These are phyloP conservation scores for Scheffersomyces quercinus DNA, from an alignment of 1,139 yeast genomes.

Conservation along the genomic window DNA sequence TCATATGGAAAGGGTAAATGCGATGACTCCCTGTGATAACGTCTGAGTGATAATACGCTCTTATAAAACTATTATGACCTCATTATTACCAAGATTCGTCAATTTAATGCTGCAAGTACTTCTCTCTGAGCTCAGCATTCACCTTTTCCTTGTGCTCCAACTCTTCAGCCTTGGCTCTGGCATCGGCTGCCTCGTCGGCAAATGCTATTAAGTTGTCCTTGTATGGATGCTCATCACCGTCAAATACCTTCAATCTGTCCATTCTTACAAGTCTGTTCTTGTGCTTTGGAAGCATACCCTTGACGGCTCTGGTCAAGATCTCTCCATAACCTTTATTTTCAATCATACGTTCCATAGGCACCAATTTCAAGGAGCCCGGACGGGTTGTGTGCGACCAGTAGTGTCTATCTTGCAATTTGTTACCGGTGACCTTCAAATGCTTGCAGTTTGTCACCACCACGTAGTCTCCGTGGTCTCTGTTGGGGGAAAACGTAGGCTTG, in stretches of 20 bases:
- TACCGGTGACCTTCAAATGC: slow-evolving; percentile 77
- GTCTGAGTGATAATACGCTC: no score
- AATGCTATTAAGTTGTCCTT: slow-evolving; percentile 78
- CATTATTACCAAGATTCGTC: no score
- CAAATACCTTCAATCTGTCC: slow-evolving; percentile 82
- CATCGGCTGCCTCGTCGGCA: slow-evolving; percentile 74
- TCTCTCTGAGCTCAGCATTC: slow-evolving; percentile 35
- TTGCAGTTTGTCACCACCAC: slow-evolving; percentile 95
- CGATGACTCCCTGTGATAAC: no score
- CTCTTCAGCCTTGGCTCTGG: slow-evolving; percentile 40
- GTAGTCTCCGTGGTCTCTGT: slow-evolving; percentile 90
- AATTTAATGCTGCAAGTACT: slow-evolving; percentile 28
- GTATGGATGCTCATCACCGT: slow-evolving; percentile 88
- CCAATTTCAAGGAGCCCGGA: slow-evolving; percentile 86
- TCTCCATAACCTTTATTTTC: slow-evolving; percentile 86
- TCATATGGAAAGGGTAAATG: no score
- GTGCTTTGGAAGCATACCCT: slow-evolving; percentile 95
- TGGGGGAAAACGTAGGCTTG: slow-evolving; percentile 78
- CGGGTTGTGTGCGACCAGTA: slow-evolving; percentile 90
- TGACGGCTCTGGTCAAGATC: slow-evolving; percentile 79
- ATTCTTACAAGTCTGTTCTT: slow-evolving; percentile 75
- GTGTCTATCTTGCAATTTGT: slow-evolving; percentile 76
- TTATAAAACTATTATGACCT: no score
- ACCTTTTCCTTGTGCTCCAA: slow-evolving; percentile 39
- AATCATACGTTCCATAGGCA: slow-evolving; percentile 77